A percentile compares a stretch with the other conserved stretches of the same genome.
Evolutionary conservation across 768 basidiomycete species (phyloP).

Genomic region (Tremella yokohamensis): DNA sequence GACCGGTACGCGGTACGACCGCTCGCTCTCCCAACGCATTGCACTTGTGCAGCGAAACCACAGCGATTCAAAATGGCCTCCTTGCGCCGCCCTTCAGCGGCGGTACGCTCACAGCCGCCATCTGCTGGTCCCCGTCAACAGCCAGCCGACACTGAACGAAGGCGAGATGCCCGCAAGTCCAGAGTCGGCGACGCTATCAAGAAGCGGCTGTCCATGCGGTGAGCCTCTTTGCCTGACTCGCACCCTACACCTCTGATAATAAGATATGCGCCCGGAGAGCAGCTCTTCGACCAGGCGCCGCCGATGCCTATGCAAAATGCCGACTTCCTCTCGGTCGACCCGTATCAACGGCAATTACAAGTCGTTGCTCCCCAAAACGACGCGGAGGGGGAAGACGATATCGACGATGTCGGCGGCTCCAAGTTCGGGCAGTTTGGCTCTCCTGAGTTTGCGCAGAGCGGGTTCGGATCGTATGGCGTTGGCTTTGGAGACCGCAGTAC

Average conservation of each 20-base stretch:
- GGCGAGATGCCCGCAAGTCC: constrained; percentile 52
- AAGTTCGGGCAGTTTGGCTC: constrained; percentile 48
- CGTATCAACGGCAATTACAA: constrained; percentile 24
- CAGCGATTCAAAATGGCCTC: constrained; percentile 30
- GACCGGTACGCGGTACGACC: too few relatives aligned
- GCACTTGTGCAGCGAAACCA: too few relatives aligned
- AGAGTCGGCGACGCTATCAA: constrained; percentile 83
- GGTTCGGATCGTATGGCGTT: constrained; percentile 44
- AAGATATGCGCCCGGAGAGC: constrained; percentile 27
- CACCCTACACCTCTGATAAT: background rate
- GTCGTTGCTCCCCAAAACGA: constrained; percentile 10
- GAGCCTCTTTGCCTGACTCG: constrained; percentile 54
- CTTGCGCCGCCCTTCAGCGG: constrained; percentile 34
- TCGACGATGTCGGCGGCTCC: constrained; percentile 31
- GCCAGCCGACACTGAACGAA: constrained; percentile 12
- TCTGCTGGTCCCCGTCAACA: constrained; percentile 19
- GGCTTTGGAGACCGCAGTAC: constrained; percentile 16
- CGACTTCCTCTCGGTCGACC: constrained; percentile 29
- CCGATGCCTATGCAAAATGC: constrained; percentile 27
- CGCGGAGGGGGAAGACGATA: constrained; percentile 22
- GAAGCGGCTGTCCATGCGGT: constrained; percentile 92
- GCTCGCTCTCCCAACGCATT: too few relatives aligned
- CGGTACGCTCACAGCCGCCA: constrained; percentile 21
- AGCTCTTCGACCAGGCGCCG: constrained; percentile 17
- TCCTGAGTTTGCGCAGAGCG: constrained; percentile 57